Evolutionary conservation across 305 asterid species (phyloP), one percentile per base, ranked within the genome.

Genomic region (Lippia alba): DNA sequence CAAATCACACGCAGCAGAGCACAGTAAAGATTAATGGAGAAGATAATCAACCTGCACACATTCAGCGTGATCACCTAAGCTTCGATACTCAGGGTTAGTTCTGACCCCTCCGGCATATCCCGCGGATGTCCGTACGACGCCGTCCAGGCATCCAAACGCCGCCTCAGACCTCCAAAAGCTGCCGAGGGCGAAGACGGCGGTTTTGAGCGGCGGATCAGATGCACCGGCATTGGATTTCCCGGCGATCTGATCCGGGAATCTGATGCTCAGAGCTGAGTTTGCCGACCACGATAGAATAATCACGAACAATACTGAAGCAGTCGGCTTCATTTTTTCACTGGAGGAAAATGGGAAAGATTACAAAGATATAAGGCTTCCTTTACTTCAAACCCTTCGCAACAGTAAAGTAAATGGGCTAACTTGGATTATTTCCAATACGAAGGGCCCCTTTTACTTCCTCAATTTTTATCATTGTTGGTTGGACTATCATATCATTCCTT

Each of bases 111-210:
- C 99, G 55, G 96, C 76, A 69, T 91, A 94, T 41, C 96, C 99
- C 5, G 77, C 96, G 49, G 94, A 39, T 49, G 99, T 92, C 54
- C 88, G 81, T 3, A 87, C 84, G 69, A 92, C 96, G 62, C 99
- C 99, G 76, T 81, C 83, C 36, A 85, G 36, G 88, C 99, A 94
- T 30, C 99, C 99, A 51, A 94, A 94, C 50, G 83, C 88, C n/a
- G 97, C 94, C 76, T 94, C 97, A 7, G 98, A 91, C 76, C 98
- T 88, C 98, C 99, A 94, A 81, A 92, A 94, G 89, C 98, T 88
- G 63, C 99, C 99, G 53, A 94, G 89, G 39, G 94, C 88, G 78
- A 94, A 94, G 20, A 89, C 90, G 7, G 94, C 94, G 0, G 89
- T 88, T 74, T 69, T 81, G 54, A 85, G 80, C 16, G 84, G 84